These are phyloP conservation scores for Grigorovia yakushimaensis DNA, from an alignment of 805 yeast species.

Conservation along the genomic window DNA sequence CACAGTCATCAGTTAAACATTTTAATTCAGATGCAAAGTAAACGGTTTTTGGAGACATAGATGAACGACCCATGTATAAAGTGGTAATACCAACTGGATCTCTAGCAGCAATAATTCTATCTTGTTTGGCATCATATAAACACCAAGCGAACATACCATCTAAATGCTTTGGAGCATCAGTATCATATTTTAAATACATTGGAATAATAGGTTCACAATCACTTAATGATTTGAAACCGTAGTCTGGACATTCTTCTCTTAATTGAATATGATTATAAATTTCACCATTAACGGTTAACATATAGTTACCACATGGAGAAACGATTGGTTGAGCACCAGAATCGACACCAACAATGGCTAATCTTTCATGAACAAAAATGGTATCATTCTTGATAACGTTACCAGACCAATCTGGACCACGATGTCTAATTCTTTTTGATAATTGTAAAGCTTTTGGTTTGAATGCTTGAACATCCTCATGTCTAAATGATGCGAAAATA, in stretches of 20 bases:
- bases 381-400: constrained; percentile 70
- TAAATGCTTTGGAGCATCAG: constrained; percentile 82
- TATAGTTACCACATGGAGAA: constrained; percentile 61
- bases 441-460: constrained; percentile 83
- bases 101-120: constrained; percentile 91
- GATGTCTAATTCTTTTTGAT: constrained; percentile 89
- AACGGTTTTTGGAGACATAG: constrained; percentile 58
- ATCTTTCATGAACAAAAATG: constrained; percentile 86
- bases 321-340: constrained; percentile 97
- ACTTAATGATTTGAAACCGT: constrained; percentile 71
- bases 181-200: constrained; percentile 71
- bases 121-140: constrained; percentile 70
- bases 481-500: constrained; percentile 85
- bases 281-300: constrained; percentile 92
- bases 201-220: constrained; percentile 99
- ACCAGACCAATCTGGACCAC: constrained; percentile 99
- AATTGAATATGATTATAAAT: constrained; percentile 92
- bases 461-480: constrained; percentile 68
- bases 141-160: constrained; percentile 99
- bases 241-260: constrained; percentile 65
- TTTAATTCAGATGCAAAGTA: constrained; percentile 93
- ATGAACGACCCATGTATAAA: constrained; percentile 83
- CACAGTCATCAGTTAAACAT: constrained; percentile 91
- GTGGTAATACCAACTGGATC: constrained; percentile 98
- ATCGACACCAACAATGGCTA: constrained; percentile 94